Percentiles rank a stretch among this genome's conserved stretches.
phyloP scores from a whole-genome alignment of 257 asterid genomes.

The Capsicum rhomboideum region DNA sequence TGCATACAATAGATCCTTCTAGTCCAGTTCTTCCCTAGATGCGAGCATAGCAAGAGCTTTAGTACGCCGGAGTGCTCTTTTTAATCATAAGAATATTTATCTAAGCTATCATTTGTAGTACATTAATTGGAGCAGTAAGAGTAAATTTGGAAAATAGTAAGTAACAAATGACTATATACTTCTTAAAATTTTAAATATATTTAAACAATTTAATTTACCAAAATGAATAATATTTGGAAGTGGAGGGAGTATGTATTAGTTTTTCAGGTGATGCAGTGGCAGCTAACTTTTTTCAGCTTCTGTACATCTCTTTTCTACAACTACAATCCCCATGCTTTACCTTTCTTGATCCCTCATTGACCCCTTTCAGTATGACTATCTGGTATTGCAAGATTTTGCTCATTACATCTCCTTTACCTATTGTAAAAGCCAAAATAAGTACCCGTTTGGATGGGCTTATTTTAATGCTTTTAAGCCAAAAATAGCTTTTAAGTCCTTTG shows the following conservation, averaged over 20 bases:
- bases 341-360: neutral
- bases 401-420: neutral
- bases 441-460: too few relatives aligned
- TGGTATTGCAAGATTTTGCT: neutral
- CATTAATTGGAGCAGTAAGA: neutral
- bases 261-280: constrained; percentile 44
- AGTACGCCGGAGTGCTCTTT: too few relatives aligned
- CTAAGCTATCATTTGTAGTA: neutral
- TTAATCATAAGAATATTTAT: neutral
- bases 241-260: constrained; percentile 1
- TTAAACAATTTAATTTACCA: neutral
- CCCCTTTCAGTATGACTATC: constrained; percentile 2
- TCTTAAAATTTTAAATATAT: too few relatives aligned
- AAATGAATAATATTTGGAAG: neutral
- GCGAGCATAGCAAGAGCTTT: too few relatives aligned
- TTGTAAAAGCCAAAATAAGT: neutral
- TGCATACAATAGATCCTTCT: too few relatives aligned
- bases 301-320: constrained; percentile 28
- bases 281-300: constrained; percentile 14
- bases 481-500: too few relatives aligned
- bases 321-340: constrained; percentile 42
- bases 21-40: too few relatives aligned
- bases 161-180: too few relatives aligned
- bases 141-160: too few relatives aligned
- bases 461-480: too few relatives aligned